Evolutionary conservation across 805 yeast species (phyloP), one percentile per base, ranked within the genome.

Genomic region (Cyberlindnera euphorbiae): DNA sequence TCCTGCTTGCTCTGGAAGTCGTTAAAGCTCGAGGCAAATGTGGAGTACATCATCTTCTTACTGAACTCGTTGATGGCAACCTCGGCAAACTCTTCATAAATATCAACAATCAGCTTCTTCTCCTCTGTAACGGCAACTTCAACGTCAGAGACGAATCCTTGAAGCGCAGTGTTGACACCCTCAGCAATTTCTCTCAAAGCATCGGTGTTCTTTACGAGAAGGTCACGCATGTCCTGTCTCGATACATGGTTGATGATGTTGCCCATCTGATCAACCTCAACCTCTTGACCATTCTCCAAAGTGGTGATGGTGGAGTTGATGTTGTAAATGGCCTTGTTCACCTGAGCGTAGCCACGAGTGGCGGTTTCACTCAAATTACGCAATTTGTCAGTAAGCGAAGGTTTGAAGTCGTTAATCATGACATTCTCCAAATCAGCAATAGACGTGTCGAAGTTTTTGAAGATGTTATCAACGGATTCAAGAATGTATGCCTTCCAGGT

Each of bases 61-160:
- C 82, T 72, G 60, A 79, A 82, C 46, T 81, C 86, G 46, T 63
- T 69, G 36, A 82, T 67, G 19, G 83, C 68, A 6, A 76, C 71
- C 36, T 82, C 88, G 6, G 81, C 78, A 66, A 82, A 83, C 42
- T 82, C 82, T 55, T 82, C 89, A 53, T 79, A 71, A 0, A 79
- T 69, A 44, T 83, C 89, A 35, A 82, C 67, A 25, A 79, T 69
- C 15, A 62, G 55, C 15, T 61, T 53, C 50, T 74, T 67, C 23
- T 65, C 57, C 2, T 52, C 50, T 19, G 66, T 60, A 9, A 65
- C 60, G 6, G 56, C 58, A 4, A 57, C 48, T 28, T 69, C 62
- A 17, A 42, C 32, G 13, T 38, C 42, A 10, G 46, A 35, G 11
- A 45, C 45, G 26, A 66, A 59, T 5, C 48, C 49, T 16, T 55